These are phyloP conservation scores for Cerioporus squamosus DNA, from an alignment of 1,284 basidiomycete species.

Conservation along the genomic window DNA sequence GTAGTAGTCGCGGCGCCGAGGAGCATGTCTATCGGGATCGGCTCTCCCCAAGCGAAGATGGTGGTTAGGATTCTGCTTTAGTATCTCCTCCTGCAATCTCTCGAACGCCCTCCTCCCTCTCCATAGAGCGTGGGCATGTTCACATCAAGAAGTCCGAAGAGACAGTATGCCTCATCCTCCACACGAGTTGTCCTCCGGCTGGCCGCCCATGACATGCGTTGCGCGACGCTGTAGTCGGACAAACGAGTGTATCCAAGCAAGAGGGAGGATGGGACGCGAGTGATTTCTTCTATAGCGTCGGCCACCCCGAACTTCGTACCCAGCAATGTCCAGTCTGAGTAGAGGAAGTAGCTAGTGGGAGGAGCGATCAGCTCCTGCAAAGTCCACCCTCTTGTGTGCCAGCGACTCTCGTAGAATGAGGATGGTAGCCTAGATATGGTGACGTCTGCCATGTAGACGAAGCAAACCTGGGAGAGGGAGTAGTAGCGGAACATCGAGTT, in stretches of 20 bases:
- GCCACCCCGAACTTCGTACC: neutral
- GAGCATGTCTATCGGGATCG: no score
- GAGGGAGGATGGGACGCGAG: no score
- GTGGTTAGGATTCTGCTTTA: neutral
- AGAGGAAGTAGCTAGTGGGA: neutral
- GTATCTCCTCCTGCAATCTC: constrained; percentile 1
- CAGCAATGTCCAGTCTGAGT: neutral
- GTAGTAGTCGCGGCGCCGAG: no score
- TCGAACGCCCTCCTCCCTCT: neutral
- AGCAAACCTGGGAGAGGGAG: no score
- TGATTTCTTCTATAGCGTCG: no score
- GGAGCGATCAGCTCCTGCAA: no score
- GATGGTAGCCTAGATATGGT: neutral
- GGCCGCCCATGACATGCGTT: neutral
- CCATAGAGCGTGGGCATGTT: constrained; percentile 3
- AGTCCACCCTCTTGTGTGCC: neutral
- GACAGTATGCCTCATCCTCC: constrained; percentile 1
- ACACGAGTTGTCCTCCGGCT: neutral
- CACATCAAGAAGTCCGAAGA: constrained; percentile 1
- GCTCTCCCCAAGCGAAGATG: neutral
- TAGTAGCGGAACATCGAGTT: constrained; percentile 14
- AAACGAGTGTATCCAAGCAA: neutral
- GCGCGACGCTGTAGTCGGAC: neutral
- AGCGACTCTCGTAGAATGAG: neutral
- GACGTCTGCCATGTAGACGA: constrained; percentile 5